Percentiles rank a stretch among this genome's conserved stretches.
phyloP scores from a whole-genome alignment of 176 grass and related monocot genomes.

The Carex cristatella region DNA sequence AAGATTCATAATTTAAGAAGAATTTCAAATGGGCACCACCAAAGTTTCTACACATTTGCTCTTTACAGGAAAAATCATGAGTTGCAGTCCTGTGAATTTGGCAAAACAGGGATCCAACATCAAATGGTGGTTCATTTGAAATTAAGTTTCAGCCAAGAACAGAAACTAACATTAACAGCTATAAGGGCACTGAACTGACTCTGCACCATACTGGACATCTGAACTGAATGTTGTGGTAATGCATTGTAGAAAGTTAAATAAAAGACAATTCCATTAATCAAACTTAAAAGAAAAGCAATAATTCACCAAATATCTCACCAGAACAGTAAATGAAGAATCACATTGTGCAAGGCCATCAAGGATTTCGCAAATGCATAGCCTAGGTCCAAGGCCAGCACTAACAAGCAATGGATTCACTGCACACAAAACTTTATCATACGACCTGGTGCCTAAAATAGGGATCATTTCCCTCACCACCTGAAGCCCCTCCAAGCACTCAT shows the following conservation, averaged over 20 bases:
- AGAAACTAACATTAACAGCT: neutral
- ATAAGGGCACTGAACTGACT: neutral
- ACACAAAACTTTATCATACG: slow-evolving; percentile 53
- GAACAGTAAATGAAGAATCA: slow-evolving; percentile 54
- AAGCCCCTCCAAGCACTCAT: slow-evolving; percentile 73
- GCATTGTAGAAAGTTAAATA: neutral
- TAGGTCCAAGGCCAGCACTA: slow-evolving; percentile 51
- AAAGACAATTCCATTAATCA: neutral
- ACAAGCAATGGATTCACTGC: slow-evolving; percentile 70
- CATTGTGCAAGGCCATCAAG: slow-evolving; percentile 43
- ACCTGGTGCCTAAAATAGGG: slow-evolving; percentile 43
- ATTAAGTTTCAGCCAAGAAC: neutral
- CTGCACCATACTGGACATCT: neutral
- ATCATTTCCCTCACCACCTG: slow-evolving; percentile 58
- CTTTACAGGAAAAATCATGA: neutral
- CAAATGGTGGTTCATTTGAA: neutral
- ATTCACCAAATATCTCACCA: slow-evolving; percentile 48
- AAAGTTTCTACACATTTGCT: neutral
- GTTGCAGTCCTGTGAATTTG: neutral
- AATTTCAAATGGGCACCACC: neutral
- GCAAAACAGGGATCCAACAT: neutral
- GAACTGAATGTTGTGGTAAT: neutral
- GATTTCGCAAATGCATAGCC: slow-evolving; percentile 80
- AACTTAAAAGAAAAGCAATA: slow-evolving; percentile 7
- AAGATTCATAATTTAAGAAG: neutral